Evolutionary conservation across 495 filamentous ascomycete genomes (phyloP), one percentile per base, ranked within the genome.

Genomic region (Penicillium pancosmium): DNA sequence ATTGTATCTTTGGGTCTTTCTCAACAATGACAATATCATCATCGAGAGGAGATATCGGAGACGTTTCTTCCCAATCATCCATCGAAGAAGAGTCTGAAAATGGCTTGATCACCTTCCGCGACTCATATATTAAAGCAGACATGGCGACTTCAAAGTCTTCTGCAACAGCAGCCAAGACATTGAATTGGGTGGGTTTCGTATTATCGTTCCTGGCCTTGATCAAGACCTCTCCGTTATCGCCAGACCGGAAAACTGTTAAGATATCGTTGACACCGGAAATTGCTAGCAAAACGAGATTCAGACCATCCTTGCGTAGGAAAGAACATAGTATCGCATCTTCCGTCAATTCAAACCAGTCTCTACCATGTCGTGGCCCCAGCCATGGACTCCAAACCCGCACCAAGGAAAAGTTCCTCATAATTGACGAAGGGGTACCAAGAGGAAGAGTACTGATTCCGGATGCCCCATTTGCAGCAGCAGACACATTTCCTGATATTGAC

Each of bases 281-380:
- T 1, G 86, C 93, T 35, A 98, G 72, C 1, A 96, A 66, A n/a
- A 93, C 90, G 6, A 98, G 71, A 76, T 95, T 85, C 27, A 84
- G 75, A 0, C 94, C 94, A 69, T 91, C 83, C 1, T 68, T 72
- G 18, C 86, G 86, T 11, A 97, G 79, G 65, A 96, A 96, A 0
- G 92, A 91, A 46, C 85, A 89, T 50, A 97, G 67, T 3, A 98
- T 70, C 5, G 87, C 91, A 71, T 96, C 91, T 59, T 91, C 88
- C 35, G 88, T 87, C 23, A 92, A 74, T 6, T 66, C 66, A 33
- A 95, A 89, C 5, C 75, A 69, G 9, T 77, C 71, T 53, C 81
- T 85, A 13, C 93, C 93, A 72, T 98, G 94, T 15, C 91, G 79
- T 19, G 94, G 94, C 0, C 88, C 91, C 13, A 98, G 77, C 94